Evolutionary conservation across 225 moss, liverwort and hornwort genomes (phyloP), one percentile per base, ranked within the genome.

Genomic region (Rhytidiadelphus loreus): DNA sequence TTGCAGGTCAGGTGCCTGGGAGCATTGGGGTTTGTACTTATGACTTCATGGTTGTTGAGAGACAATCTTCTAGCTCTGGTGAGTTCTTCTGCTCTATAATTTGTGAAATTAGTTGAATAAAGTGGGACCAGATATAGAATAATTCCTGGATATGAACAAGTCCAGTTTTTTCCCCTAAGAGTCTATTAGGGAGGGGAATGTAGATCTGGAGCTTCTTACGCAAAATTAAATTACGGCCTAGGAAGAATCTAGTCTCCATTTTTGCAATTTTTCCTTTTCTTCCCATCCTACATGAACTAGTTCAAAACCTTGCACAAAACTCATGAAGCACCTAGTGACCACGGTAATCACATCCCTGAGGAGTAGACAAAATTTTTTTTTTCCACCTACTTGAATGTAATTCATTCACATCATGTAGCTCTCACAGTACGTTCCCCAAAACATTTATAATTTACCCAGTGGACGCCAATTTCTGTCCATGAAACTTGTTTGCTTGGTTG

Each of bases 1-100:
- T 74, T 87, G 89, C 92, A 98, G 98, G 94, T 97, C 84, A 96
- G 97, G 44, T 94, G 96, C 87, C 83, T 97, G 74, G 97, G 97
- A 87, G 90, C 97, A 43, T 41, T 97, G 91, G 99, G 99, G 62
- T 99, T 99, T 91, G 97, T 99, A 17, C 89, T 96, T 73, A 86
- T 99, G 77, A 95, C 97, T 85, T 99, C 99, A 35, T 97, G 96
- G 97, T 87, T 97, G 29, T 89, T 99, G 77, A 91, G 94, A 86
- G 99, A 99, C 86, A 99, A 97, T 86, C 87, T 97, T 86, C 90
- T 99, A 76, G 94, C 85, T 78, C 72, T 98, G 96, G 98, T 98
- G 88, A 81, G 92, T 82, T 70, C 46, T 56, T 84, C 63, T 82
- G 70, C 70, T 82, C 77, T 63, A 43, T 50, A 29, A 77, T 43